Base-by-base conservation (phyloP, 2,329 filamentous ascomycete genomes). In the Epichloe amarillans region DNA sequence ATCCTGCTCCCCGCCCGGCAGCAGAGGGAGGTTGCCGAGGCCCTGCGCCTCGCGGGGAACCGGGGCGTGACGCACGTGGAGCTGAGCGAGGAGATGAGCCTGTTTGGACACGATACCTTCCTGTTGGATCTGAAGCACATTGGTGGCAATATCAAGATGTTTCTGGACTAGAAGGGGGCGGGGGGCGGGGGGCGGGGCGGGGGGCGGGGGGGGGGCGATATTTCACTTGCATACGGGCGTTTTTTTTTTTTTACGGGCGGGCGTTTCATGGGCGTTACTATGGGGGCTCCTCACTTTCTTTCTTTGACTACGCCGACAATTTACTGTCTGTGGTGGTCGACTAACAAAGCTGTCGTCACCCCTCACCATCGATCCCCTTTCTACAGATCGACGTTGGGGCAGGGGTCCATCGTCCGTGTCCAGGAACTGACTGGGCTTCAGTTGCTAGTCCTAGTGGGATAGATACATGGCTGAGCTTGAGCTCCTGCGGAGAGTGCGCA, bases 1-100 rank as follows among this genome's bases (percentile, higher is more conserved):
- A 97, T 96, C 47, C 71, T 98, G 37, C 98, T 98, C 69, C 93
- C 93, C 0, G 89, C 93, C 0, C 98, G 93, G 91, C 93, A 98
- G 71, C 93, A 98, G 71, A 80, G 87, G 49, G 93, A 98, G 67
- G 83, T 98, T 54, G 91, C 90, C 3, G 83, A 91, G 61, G 85
- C 91, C 3, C 72, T 98, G 56, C 79, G 82, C 53, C 76, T 79
- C 36, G 79, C 78, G 0, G 93, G 93, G 0, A 97, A 95, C 62
- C 75, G 79, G 54, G 80, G 78, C 35, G 90, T 98, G 0, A 84
- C 82, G 43, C 89, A 98, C 66, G 79, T 93, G 14, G 93, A 98
- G 71, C 72, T 98, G 47, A 93, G 90, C 36, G 88, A 97, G 70
- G 89, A 97, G 69, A 80, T 93, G 67, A 95, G 89, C 61, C 69